These are phyloP conservation scores for Salicornia ramosissima DNA, from an alignment of 148 eudicot species.

Conservation along the genomic window DNA sequence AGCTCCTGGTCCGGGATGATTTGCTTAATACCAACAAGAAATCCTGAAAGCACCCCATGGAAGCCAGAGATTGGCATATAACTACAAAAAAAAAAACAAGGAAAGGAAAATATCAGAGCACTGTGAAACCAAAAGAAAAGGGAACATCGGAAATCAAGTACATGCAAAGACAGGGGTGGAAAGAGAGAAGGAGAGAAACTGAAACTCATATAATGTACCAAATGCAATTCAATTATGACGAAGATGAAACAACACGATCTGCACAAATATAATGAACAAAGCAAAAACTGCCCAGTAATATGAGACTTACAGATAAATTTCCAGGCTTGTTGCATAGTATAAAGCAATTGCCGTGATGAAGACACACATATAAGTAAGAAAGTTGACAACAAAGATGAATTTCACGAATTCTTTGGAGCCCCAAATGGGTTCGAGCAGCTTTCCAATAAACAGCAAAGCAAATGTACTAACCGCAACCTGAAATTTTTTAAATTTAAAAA, in stretches of 20 bases:
- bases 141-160: neutral
- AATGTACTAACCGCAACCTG: constrained; percentile 69
- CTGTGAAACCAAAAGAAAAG: neutral
- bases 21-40: constrained; percentile 93
- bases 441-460: constrained; percentile 85
- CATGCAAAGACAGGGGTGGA: neutral
- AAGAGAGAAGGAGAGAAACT: neutral
- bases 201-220: neutral
- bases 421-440: constrained; percentile 97
- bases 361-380: constrained; percentile 76
- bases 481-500: neutral
- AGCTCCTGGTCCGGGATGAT: constrained; percentile 92
- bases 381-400: constrained; percentile 84
- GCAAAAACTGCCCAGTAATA: neutral
- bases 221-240: neutral
- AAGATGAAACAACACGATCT: neutral
- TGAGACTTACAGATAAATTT: constrained; percentile 80
- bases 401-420: constrained; percentile 93
- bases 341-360: constrained; percentile 81
- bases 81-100: constrained; percentile 33
- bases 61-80: constrained; percentile 93
- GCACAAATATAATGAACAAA: constrained; percentile 15
- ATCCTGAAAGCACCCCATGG: constrained; percentile 83
- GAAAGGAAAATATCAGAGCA: constrained; percentile 12
- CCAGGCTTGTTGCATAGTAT: constrained; percentile 79